A percentile compares a stretch with the other conserved stretches of the same genome.
phyloP scores from a whole-genome alignment of 2,329 filamentous ascomycete species.

The Colletotrichum spaethianum region DNA sequence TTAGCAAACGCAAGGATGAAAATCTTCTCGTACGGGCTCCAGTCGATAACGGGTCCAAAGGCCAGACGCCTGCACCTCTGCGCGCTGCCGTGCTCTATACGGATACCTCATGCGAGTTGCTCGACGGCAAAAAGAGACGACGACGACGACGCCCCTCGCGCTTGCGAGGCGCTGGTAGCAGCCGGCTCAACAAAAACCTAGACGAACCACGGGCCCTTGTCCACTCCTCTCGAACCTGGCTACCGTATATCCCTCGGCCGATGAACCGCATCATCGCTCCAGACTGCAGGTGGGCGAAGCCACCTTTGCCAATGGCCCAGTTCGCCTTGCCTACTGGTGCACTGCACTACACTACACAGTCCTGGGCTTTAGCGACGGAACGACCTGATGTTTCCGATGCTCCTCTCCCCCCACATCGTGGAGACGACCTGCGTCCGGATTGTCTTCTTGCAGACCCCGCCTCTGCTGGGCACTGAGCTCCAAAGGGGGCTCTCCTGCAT shows the following conservation, averaged over 20 bases:
- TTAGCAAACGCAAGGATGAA: conserved; percentile 40
- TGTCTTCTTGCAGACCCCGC: conserved; percentile 40
- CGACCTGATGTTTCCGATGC: conserved; percentile 32
- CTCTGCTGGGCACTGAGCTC: conserved; percentile 28
- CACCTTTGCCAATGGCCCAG: conserved; percentile 28
- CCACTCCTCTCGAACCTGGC: conserved; percentile 13
- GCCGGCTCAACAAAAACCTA: conserved; percentile 35
- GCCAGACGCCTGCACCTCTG: conserved; percentile 22
- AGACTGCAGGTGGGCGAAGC: conserved; percentile 36
- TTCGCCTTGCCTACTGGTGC: neutral
- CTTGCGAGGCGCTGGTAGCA: conserved; percentile 21
- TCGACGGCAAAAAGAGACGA: conserved; percentile 7
- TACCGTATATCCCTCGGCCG: neutral
- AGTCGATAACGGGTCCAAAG: conserved; percentile 24
- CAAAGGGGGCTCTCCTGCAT: conserved; percentile 24
- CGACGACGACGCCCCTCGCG: conserved; percentile 19
- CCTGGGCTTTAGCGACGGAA: conserved; percentile 8
- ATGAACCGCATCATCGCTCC: conserved; percentile 20
- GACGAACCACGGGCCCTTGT: conserved; percentile 16
- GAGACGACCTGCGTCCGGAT: conserved; percentile 39
- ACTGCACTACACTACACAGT: too few relatives aligned
- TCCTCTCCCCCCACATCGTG: conserved; percentile 38
- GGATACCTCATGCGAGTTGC: conserved; percentile 13
- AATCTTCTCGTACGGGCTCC: conserved; percentile 41
- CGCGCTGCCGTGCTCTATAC: neutral